phyloP scores from a whole-genome alignment of 1,139 yeast species.

The Scheffersomyces titani region DNA sequence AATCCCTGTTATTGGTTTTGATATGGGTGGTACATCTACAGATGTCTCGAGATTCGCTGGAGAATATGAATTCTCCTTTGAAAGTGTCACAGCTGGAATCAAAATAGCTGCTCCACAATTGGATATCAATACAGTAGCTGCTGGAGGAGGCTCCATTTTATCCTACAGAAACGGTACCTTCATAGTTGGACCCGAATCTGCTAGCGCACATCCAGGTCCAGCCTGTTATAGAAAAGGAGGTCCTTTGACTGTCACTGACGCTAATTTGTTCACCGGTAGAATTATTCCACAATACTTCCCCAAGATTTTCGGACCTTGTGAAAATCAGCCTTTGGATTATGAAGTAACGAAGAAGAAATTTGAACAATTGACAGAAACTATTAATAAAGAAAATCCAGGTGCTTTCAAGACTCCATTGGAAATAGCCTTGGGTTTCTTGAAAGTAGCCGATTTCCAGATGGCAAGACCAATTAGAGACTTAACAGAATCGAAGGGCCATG shows the following conservation, averaged over 20 bases:
- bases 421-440: slow-evolving; percentile 23
- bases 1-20: slow-evolving; percentile 54
- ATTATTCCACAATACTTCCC: slow-evolving; percentile 53
- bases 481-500: slow-evolving; percentile 23
- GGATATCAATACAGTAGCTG: slow-evolving; percentile 60
- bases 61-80: slow-evolving; percentile 50
- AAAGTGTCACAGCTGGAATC: slow-evolving; percentile 55
- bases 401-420: slow-evolving; percentile 22
- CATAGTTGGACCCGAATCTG: slow-evolving; percentile 57
- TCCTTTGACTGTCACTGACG: slow-evolving; percentile 58
- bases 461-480: slow-evolving; percentile 23
- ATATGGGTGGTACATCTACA: slow-evolving; percentile 64
- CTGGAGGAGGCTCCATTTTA: slow-evolving; percentile 59
- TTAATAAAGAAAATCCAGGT: slow-evolving; percentile 39
- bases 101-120: slow-evolving; percentile 59
- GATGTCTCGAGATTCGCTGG: slow-evolving; percentile 54
- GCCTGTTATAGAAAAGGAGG: slow-evolving; percentile 61
- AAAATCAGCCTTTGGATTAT: slow-evolving; percentile 47
- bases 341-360: slow-evolving; percentile 41
- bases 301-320: slow-evolving; percentile 54
- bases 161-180: slow-evolving; percentile 53
- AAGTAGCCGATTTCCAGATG: slow-evolving; percentile 23
- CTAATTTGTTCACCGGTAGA: slow-evolving; percentile 53
- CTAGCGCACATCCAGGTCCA: slow-evolving; percentile 61
- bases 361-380: slow-evolving; percentile 35